Conservation (phyloP, 2,329 filamentous ascomycete genomes). For the Colletotrichum sp. region DNA sequence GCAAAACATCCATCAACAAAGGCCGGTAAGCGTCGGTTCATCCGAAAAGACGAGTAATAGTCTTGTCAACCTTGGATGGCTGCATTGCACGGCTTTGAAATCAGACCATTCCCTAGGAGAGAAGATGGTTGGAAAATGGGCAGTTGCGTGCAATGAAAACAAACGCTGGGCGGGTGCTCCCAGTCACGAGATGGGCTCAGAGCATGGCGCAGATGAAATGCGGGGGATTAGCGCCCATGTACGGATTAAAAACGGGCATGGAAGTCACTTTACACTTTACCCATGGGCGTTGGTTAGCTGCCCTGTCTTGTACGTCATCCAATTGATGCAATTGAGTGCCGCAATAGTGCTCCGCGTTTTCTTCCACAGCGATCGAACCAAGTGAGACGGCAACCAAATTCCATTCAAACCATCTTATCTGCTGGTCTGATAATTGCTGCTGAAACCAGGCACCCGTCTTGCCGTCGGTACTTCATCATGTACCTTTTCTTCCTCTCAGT, state of each 20-base stretch:
- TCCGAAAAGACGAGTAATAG: neutral
- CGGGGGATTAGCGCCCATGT: neutral
- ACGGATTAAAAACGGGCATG: neutral
- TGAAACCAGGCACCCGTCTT: neutral
- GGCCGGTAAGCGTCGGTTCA: neutral
- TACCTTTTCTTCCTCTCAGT: slow-evolving; percentile 21
- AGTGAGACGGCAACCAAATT: neutral
- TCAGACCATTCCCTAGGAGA: neutral
- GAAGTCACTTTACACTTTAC: neutral
- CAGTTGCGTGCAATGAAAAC: neutral
- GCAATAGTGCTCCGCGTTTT: neutral
- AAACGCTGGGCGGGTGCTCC: neutral
- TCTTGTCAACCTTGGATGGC: neutral
- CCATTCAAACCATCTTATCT: neutral
- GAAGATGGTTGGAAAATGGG: neutral
- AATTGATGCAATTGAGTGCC: neutral
- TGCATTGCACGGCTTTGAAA: neutral
- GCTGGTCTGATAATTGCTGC: neutral
- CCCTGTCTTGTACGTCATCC: slow-evolving; percentile 15
- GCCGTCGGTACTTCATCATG: neutral
- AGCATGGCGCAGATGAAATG: neutral
- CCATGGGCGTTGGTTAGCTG: neutral
- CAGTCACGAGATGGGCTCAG: neutral
- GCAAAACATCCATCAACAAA: neutral
- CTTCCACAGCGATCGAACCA: neutral